Percentiles rank a stretch among this genome's conserved stretches.
Evolutionary conservation across 2,329 filamentous ascomycete genomes (phyloP).

Genomic region (Fusarium humuli): DNA sequence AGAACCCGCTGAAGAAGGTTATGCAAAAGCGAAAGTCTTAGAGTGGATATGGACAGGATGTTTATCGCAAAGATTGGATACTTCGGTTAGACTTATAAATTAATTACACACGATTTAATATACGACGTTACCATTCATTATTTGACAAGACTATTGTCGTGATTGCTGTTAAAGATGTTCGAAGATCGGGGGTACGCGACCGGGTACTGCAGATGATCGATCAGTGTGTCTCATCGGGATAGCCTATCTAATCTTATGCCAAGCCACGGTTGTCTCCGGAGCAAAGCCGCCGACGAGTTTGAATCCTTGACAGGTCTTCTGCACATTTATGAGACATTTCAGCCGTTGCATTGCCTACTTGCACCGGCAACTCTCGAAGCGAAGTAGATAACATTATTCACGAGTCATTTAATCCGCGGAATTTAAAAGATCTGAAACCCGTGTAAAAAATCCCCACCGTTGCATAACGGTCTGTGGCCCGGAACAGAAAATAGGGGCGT

Average conservation of each 20-base stretch:
- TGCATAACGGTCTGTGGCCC: not conserved
- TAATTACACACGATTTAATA: not conserved
- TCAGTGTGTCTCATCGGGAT: not conserved
- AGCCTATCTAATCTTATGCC: not conserved
- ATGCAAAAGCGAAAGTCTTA: constrained; percentile 44
- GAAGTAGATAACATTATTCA: not conserved
- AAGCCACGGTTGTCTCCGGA: not conserved
- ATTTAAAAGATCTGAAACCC: not conserved
- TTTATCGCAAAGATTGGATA: not conserved
- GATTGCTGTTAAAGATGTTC: not conserved
- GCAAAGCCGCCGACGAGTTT: not conserved
- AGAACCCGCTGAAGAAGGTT: constrained; percentile 52
- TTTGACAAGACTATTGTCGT: not conserved
- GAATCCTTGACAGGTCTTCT: not conserved
- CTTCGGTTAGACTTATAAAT: not conserved
- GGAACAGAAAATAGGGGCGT: constrained; percentile 10
- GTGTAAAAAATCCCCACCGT: not conserved
- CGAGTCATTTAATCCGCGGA: not conserved
- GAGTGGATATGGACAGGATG: not conserved
- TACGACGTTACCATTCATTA: not conserved
- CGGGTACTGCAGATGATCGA: not conserved
- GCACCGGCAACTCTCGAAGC: not conserved
- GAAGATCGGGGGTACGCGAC: not conserved
- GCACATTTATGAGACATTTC: not conserved
- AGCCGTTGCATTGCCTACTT: not conserved